phyloP scores from a whole-genome alignment of 2,329 filamentous ascomycete genomes.

The Salinomyces thailandicus region DNA sequence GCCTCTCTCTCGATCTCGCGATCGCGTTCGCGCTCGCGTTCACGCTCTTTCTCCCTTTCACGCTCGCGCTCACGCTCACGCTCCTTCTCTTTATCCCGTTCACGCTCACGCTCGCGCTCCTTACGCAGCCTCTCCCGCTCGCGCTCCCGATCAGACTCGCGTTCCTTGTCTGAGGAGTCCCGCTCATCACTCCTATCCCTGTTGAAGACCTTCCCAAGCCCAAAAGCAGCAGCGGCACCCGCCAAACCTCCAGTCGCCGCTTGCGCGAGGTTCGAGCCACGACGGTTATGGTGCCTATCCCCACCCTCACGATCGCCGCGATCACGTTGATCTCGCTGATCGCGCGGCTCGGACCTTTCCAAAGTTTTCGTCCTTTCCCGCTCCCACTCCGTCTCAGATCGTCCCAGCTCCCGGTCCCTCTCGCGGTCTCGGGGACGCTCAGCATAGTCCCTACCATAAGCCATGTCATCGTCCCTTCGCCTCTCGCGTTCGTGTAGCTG shows the following conservation, averaged over 20 bases:
- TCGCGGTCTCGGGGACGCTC: conserved; percentile 9
- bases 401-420: conserved; percentile 12
- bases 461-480: conserved; percentile 12
- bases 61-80: conserved; percentile 9
- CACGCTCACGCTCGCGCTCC: conserved; percentile 2
- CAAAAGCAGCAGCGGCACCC: conserved; percentile 22
- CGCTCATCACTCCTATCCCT: conserved; percentile 12
- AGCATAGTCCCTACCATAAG: conserved; percentile 16
- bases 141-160: conserved; percentile 8
- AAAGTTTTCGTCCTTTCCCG: conserved; percentile 11
- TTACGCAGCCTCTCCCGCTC: conserved; percentile 5
- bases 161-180: conserved; percentile 10
- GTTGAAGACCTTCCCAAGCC: conserved; percentile 19
- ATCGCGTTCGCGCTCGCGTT: conserved; percentile 11
- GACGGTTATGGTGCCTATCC: conserved; percentile 20
- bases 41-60: conserved; percentile 10
- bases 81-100: conserved; percentile 8
- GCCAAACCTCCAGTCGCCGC: conserved; percentile 23
- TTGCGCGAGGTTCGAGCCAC: conserved; percentile 18
- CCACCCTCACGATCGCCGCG: conserved; percentile 6
- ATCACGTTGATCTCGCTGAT: too few species aligned
- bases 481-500: conserved; percentile 18
- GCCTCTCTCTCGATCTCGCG: conserved; percentile 1
- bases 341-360: conserved; percentile 3
- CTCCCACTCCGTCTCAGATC: conserved; percentile 17